These are phyloP conservation scores for Luvunga scandens DNA, from an alignment of 345 rosid species.

Conservation along the genomic window DNA sequence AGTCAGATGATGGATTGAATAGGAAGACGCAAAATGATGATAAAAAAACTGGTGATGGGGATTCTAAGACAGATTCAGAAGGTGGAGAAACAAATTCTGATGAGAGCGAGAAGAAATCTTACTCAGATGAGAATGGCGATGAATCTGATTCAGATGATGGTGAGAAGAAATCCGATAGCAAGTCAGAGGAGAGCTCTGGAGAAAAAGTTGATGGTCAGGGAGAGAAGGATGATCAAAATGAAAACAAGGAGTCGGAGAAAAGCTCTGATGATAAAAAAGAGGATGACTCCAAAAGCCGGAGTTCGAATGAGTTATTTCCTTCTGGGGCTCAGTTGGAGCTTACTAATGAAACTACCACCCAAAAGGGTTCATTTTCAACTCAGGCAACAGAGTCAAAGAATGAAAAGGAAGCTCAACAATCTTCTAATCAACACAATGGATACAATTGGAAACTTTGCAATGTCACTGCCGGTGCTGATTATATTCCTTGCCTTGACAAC, in stretches of 20 bases:
- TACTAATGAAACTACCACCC: constrained; percentile 62
- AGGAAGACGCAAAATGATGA: constrained; percentile 29
- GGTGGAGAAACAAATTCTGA: constrained; percentile 28
- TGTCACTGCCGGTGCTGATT: constrained; percentile 86
- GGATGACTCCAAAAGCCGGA: constrained; percentile 42
- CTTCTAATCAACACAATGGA: constrained; percentile 39
- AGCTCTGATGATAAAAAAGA: constrained; percentile 38
- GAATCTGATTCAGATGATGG: constrained; percentile 39
- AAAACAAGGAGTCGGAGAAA: constrained; percentile 36
- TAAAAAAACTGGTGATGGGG: constrained; percentile 23
- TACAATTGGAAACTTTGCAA: constrained; percentile 86
- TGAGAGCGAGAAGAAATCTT: constrained; percentile 40
- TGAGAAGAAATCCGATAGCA: constrained; percentile 37
- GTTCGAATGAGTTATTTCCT: constrained; percentile 56
- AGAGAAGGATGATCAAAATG: constrained; percentile 41
- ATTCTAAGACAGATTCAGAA: constrained; percentile 26
- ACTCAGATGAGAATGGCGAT: constrained; percentile 31
- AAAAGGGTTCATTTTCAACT: constrained; percentile 78
- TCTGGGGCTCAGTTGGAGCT: constrained; percentile 85
- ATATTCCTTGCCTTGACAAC: constrained; percentile 96
- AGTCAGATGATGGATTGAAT: constrained; percentile 34
- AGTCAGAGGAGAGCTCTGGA: constrained; percentile 28
- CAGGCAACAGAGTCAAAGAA: constrained; percentile 87
- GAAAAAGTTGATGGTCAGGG: constrained; percentile 42
- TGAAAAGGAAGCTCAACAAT: constrained; percentile 70